These are phyloP conservation scores for Entoloma clypeatum DNA, from an alignment of 1,284 basidiomycete species.

Conservation along the genomic window DNA sequence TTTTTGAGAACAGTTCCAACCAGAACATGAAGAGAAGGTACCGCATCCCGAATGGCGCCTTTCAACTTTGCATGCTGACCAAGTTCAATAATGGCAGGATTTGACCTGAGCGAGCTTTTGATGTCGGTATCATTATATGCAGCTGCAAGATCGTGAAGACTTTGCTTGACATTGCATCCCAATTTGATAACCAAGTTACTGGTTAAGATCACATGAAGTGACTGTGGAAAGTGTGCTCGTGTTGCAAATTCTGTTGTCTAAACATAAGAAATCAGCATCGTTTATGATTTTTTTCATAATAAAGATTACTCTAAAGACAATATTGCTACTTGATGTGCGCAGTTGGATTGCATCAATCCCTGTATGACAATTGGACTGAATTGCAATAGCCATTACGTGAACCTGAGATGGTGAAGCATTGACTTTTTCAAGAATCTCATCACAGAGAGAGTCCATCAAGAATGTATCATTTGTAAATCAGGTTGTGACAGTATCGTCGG, in stretches of 20 bases:
- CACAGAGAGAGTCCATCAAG: not conserved
- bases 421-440: not conserved
- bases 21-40: conserved; percentile 3
- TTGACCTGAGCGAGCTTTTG: not conserved
- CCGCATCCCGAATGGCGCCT: not conserved
- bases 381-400: conserved; percentile 4
- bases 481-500: conserved; percentile 2
- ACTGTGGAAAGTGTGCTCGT: conserved; percentile 1
- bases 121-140: conserved; percentile 1
- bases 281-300: not conserved
- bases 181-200: not conserved
- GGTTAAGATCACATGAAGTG: not conserved
- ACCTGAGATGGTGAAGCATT: conserved; percentile 2
- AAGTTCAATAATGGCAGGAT: not conserved
- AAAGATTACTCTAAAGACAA: not conserved
- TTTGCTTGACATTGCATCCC: not conserved
- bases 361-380: not conserved
- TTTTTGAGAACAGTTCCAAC: conserved; percentile 2
- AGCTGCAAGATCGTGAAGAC: not conserved
- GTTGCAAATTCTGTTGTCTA: too few species aligned
- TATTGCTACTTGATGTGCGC: not conserved
- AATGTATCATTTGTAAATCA: conserved; percentile 1
- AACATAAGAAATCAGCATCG: not conserved
- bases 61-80: not conserved
- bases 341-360: too few species aligned